Evolutionary conservation across 768 basidiomycete genomes (phyloP).

Genomic region (Butyriboletus loyo): DNA sequence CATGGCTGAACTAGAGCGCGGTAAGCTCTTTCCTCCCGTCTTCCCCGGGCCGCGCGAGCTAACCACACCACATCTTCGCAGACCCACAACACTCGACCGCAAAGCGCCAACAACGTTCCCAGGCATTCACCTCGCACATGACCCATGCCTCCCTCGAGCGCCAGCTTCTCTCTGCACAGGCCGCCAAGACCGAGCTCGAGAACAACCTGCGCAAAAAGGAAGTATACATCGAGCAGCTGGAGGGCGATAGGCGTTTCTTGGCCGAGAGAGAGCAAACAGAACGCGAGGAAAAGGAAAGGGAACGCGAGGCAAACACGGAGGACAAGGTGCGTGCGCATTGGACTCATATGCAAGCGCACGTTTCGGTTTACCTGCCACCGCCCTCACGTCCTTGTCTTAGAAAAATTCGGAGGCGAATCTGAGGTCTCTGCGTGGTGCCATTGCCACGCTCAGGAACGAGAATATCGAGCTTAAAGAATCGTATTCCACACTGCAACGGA

Average conservation of each 20-base stretch:
- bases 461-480: constrained; percentile 60
- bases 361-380: not conserved
- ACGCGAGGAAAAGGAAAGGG: constrained; percentile 60
- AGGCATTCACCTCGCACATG: constrained; percentile 60
- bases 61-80: constrained; percentile 23
- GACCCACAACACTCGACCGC: constrained; percentile 65
- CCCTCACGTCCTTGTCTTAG: constrained; percentile 28
- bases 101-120: constrained; percentile 63
- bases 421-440: constrained; percentile 46
- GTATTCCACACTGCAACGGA: constrained; percentile 46
- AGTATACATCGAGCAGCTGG: constrained; percentile 57
- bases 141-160: constrained; percentile 64
- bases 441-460: constrained; percentile 53
- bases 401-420: constrained; percentile 49
- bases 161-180: constrained; percentile 60
- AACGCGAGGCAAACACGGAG: constrained; percentile 46
- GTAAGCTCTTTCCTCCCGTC: constrained; percentile 27
- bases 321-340: constrained; percentile 53
- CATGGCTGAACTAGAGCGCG: constrained; percentile 65
- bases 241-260: constrained; percentile 67
- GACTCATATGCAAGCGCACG: not conserved
- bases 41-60: not conserved
- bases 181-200: constrained; percentile 62
- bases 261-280: constrained; percentile 68
- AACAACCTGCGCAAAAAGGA: constrained; percentile 67